Conservation (phyloP, 257 asterid species). For the Ilex asprella region DNA sequence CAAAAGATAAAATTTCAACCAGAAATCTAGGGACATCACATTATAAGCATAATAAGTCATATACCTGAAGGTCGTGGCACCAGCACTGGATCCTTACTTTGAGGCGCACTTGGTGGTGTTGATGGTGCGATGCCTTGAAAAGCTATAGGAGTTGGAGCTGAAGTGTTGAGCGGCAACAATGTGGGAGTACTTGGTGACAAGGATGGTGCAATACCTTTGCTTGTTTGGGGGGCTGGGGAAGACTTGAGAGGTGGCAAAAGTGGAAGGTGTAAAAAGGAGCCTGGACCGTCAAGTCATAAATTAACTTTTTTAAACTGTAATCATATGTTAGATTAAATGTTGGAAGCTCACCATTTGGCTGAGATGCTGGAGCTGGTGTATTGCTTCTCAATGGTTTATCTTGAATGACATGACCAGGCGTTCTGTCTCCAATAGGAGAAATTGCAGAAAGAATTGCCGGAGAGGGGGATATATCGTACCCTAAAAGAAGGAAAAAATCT, state of each 20-base stretch:
- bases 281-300: constrained; percentile 29
- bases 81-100: constrained; percentile 28
- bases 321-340: background rate
- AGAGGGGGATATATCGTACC: constrained; percentile 19
- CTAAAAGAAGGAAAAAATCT: constrained; percentile 5
- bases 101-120: constrained; percentile 39
- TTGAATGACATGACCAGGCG: constrained; percentile 19
- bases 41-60: constrained; percentile 12
- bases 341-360: constrained; percentile 33
- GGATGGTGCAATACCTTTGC: constrained; percentile 26
- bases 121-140: constrained; percentile 18
- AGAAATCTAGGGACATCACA: constrained; percentile 11
- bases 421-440: constrained; percentile 32
- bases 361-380: constrained; percentile 38
- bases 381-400: constrained; percentile 16
- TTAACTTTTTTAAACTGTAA: constrained; percentile 10
- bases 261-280: constrained; percentile 33
- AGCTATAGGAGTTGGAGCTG: constrained; percentile 31
- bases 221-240: constrained; percentile 31
- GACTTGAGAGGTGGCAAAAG: constrained; percentile 29
- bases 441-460: constrained; percentile 22
- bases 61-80: constrained; percentile 57
- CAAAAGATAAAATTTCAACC: constrained; percentile 23
- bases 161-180: constrained; percentile 27
- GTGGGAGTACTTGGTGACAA: constrained; percentile 30